Conservation (phyloP, 2,329 filamentous ascomycete genomes). For the Curvularia verruculosa region DNA sequence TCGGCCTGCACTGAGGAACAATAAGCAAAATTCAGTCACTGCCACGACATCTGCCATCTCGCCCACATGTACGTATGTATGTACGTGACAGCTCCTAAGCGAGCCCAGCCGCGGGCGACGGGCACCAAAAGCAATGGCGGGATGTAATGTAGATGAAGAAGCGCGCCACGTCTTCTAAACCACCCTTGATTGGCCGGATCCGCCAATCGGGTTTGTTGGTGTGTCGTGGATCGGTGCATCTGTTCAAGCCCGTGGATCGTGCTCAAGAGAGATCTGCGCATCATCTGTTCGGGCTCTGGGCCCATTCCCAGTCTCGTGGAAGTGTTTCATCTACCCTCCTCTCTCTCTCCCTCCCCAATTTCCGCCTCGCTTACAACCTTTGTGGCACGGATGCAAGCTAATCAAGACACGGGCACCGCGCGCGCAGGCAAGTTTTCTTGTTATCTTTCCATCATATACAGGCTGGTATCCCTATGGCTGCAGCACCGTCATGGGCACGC, state of each 20-base stretch:
- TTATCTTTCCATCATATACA: neutral
- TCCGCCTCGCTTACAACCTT: slow-evolving; percentile 16
- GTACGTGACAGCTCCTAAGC: slow-evolving; percentile 18
- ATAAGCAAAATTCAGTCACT: slow-evolving; percentile 13
- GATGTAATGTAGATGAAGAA: slow-evolving; percentile 11
- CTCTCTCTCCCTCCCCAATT: slow-evolving; percentile 19
- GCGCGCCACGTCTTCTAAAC: slow-evolving; percentile 8
- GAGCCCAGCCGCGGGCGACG: slow-evolving; percentile 19
- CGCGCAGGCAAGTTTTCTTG: neutral
- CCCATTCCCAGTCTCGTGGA: slow-evolving; percentile 12
- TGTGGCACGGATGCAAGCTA: slow-evolving; percentile 3
- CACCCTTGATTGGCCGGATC: slow-evolving; percentile 7
- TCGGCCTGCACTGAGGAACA: neutral
- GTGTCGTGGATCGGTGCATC: slow-evolving; percentile 15
- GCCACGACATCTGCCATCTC: neutral
- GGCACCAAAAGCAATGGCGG: slow-evolving; percentile 17
- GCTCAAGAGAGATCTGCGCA: slow-evolving; percentile 21
- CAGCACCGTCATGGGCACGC: neutral
- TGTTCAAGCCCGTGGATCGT: slow-evolving; percentile 17
- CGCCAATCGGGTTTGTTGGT: slow-evolving; percentile 17
- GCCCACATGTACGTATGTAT: slow-evolving; percentile 6
- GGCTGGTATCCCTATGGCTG: neutral
- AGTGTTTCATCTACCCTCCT: slow-evolving; percentile 21
- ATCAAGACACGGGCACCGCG: slow-evolving; percentile 6
- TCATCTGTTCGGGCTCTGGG: slow-evolving; percentile 15